Evolutionary conservation across 2,329 filamentous ascomycete species (phyloP).

Genomic region (Ascochyta viciae-villosae): DNA sequence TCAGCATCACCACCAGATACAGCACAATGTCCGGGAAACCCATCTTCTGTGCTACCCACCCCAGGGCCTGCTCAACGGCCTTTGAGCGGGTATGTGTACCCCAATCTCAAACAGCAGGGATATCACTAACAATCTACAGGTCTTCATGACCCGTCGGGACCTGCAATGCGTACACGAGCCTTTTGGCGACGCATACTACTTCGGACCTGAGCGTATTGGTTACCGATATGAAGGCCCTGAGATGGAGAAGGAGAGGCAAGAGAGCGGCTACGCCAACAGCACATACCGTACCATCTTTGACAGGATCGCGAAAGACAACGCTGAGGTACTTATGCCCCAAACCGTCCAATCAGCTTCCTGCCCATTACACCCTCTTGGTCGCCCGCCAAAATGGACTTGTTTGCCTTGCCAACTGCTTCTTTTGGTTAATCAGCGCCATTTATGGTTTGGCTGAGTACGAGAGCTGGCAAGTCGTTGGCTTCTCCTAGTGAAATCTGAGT

Average conservation of each 20-base stretch:
- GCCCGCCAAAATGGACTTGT: background rate
- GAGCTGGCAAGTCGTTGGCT: background rate
- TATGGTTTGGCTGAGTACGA: conserved; percentile 32
- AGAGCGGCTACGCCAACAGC: conserved; percentile 71
- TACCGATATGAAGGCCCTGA: conserved; percentile 78
- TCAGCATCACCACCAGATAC: conserved; percentile 17
- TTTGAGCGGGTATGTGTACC: conserved; percentile 80
- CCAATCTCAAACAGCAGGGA: background rate
- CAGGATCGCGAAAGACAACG: conserved; percentile 72
- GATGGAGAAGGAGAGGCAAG: conserved; percentile 55
- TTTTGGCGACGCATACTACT: conserved; percentile 97
- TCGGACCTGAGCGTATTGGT: conserved; percentile 86
- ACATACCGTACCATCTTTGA: conserved; percentile 82
- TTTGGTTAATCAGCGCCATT: conserved; percentile 1
- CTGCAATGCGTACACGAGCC: conserved; percentile 91
- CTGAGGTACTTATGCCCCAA: conserved; percentile 66
- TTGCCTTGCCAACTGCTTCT: background rate
- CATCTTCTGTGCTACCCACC: conserved; percentile 93
- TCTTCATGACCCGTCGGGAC: conserved; percentile 94
- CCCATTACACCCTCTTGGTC: background rate
- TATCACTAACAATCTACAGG: conserved; percentile 48
- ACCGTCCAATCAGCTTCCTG: conserved; percentile 16
- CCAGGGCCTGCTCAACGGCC: conserved; percentile 92
- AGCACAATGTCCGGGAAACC: conserved; percentile 73
- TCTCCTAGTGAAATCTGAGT: background rate